Base-by-base conservation (phyloP, 495 filamentous ascomycete species). In the Delitschia confertaspora region DNA sequence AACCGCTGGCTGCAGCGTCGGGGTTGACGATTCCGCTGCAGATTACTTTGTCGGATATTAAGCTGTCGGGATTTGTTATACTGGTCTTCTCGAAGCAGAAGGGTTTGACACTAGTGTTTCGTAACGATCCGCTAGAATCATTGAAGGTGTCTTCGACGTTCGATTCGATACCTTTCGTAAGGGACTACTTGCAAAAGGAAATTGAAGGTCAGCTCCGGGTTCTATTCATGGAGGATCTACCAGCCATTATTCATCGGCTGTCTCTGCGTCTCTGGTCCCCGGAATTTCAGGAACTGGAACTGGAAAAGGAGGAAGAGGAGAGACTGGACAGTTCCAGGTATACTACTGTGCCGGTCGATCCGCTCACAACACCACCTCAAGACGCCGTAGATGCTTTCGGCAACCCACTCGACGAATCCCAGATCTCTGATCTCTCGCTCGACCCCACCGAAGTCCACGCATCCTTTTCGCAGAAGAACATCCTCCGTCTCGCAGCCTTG, bases 131-230 rank as follows among this genome's bases (percentile, higher is more conserved):
- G 2, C 77, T 98, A 39, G 91, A 98, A 56, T 95, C 88, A 10
- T 78, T 98, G 49, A 96, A 95, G 68, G 91, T 98, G 48, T 95
- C 91, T 2, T 94, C 87, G 44, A 98, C 91, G 19, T 98, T 96
- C 61, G 91, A 98, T 66, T 94, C 91, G 8, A 98, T 98, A 55
- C 89, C 89, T 7, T 98, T 96, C 54, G 89, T 98, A 41, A 80
- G 89, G 42, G 89, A 96, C 59, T 98, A 95, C 63, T 70, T 98
- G 33, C 91, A 98, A 58, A 87, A 83, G 57, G 93, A 89, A 43
- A 98, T 98, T 56, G 91, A 98, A 65, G 80, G 72, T n/a, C 91
- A 96, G 60, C 67, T 98, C 24, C 76, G 91, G 29, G 82, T 85
- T 34, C 59, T 98, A 55, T 87, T 98, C 60, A 95, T 96, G 86